phyloP scores from a whole-genome alignment of 371 early-diverging fungal species.

The Rhizopus delemar region DNA sequence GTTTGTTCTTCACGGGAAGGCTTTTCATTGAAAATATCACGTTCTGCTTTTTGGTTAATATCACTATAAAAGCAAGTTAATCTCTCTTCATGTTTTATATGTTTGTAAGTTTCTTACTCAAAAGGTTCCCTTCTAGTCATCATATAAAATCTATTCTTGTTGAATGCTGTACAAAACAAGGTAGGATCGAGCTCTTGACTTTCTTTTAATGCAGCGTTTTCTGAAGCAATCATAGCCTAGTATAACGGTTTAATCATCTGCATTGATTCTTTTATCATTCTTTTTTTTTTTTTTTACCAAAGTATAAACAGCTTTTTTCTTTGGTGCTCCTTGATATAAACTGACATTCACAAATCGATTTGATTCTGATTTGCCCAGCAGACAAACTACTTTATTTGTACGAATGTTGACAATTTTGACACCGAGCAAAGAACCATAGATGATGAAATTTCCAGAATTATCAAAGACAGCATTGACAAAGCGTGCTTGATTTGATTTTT shows the following conservation, averaged over 20 bases:
- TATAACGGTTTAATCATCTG: background rate
- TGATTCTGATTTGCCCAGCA: constrained; percentile 90
- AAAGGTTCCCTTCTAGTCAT: constrained; percentile 89
- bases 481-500: constrained; percentile 67
- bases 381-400: constrained; percentile 79
- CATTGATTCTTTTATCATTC: background rate
- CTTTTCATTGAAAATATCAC: constrained; percentile 97
- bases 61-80: constrained; percentile 23
- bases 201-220: constrained; percentile 79
- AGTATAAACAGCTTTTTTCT: constrained; percentile 73
- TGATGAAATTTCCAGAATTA: constrained; percentile 83
- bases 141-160: constrained; percentile 90
- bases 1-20: constrained; percentile 95
- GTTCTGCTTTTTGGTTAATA: constrained; percentile 59
- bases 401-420: constrained; percentile 88
- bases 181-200: constrained; percentile 79
- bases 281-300: constrained; percentile 45
- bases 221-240: constrained; percentile 88
- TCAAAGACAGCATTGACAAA: constrained; percentile 91
- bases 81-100: background rate
- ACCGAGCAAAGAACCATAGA: constrained; percentile 91
- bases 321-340: constrained; percentile 88
- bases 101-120: constrained; percentile 41
- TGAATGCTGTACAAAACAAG: constrained; percentile 86
- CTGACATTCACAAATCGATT: constrained; percentile 88